Evolutionary conservation across 2,329 filamentous ascomycete genomes (phyloP).

Genomic region (Hypomyces perniciosus): DNA sequence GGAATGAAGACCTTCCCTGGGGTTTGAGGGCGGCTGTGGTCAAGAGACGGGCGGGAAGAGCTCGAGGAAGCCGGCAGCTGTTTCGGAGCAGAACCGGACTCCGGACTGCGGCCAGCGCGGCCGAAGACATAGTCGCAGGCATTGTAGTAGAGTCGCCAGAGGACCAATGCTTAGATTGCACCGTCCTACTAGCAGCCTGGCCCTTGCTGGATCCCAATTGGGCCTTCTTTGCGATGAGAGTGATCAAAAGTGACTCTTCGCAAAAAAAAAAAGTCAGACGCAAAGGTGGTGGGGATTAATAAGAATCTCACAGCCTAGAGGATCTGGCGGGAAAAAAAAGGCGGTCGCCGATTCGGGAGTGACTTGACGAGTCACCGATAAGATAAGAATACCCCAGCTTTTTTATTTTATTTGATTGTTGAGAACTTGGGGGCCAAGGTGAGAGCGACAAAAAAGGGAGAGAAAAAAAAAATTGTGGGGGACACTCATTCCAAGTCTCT

Average conservation of each 20-base stretch:
- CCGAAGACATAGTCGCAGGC: conserved; percentile 33
- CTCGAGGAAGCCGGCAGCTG: conserved; percentile 43
- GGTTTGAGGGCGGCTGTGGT: conserved; percentile 31
- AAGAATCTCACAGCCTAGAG: not conserved
- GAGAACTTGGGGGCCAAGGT: not conserved
- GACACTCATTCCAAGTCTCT: too few relatives aligned
- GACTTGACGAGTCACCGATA: conserved; percentile 10
- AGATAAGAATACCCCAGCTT: conserved; percentile 7
- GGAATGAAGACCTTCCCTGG: conserved; percentile 28
- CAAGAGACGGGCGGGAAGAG: conserved; percentile 40
- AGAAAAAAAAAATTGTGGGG: not conserved
- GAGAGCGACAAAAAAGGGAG: not conserved
- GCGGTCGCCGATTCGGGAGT: conserved; percentile 9
- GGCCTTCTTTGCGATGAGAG: conserved; percentile 16
- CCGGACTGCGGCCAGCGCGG: conserved; percentile 44
- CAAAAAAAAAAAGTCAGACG: conserved; percentile 12
- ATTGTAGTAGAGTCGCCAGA: conserved; percentile 27
- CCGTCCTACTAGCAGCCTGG: conserved; percentile 31
- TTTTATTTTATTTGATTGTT: not conserved
- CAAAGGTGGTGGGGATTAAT: conserved; percentile 11
- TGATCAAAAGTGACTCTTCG: conserved; percentile 7
- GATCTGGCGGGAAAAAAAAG: not conserved
- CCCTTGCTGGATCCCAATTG: conserved; percentile 27
- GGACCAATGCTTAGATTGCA: conserved; percentile 31
- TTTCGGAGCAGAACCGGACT: conserved; percentile 53